Percentiles rank a stretch among this genome's conserved stretches.
Evolutionary conservation across 208 protist genomes (phyloP).

Genomic region (Strigomonas culicis): DNA sequence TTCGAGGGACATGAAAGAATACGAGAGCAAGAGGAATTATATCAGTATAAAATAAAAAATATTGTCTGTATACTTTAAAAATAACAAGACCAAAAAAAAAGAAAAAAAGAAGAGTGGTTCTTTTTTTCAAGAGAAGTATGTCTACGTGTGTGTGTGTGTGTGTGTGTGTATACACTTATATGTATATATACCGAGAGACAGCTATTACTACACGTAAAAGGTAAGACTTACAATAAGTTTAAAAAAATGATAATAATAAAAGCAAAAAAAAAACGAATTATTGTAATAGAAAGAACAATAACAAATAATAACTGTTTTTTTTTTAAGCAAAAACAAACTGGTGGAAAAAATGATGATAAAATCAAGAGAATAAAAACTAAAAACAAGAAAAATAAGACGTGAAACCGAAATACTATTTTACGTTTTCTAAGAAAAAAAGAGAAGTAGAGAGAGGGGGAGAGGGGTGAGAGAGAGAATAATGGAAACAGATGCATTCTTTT

Average conservation of each 20-base stretch:
- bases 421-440: background rate
- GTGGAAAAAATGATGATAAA: conserved; percentile 2
- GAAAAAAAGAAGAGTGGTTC: conserved; percentile 1
- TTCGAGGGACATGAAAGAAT: background rate
- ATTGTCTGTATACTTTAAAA: background rate
- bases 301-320: background rate
- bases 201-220: background rate
- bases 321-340: background rate
- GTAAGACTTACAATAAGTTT: background rate
- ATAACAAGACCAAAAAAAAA: conserved; percentile 8
- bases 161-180: background rate
- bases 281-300: background rate
- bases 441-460: conserved; percentile 1
- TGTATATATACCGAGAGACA: background rate
- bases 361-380: background rate
- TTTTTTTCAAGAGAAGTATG: background rate
- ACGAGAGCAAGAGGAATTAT: background rate
- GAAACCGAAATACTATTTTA: background rate
- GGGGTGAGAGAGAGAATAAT: background rate
- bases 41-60: conserved; percentile 12
- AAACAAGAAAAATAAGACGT: background rate
- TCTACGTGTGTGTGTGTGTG: background rate
- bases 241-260: conserved; percentile 8
- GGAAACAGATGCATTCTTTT: background rate
- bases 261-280: conserved; percentile 6